Evolutionary conservation across 306 rosid species (phyloP), one percentile per base, ranked within the genome.

Genomic region (Trifolium fragiferum): DNA sequence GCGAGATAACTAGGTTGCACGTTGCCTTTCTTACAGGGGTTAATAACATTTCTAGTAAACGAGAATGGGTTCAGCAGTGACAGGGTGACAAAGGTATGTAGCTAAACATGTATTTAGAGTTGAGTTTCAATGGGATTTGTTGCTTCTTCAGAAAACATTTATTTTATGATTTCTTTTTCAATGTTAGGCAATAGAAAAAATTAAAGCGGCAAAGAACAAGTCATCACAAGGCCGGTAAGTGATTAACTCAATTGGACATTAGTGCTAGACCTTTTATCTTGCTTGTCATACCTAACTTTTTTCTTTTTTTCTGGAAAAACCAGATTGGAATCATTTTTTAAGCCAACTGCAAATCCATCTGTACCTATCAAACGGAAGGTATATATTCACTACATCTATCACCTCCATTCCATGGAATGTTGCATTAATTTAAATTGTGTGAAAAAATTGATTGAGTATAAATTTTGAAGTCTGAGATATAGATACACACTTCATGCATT

Each of bases 41-140:
- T 94, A 78, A 78, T 87, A 63, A 46, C 87, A 27, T 89, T 94
- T 83, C 76, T 91, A 83, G 98, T 94, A 65, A 91, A 87, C 82
- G 98, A 94, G 83, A 94, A 91, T 77, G 98, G 98, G 72, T 94
- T 94, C 87, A 94, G 82, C 86, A 86, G 81, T 72, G 97, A 94
- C 50, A 87, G 98, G 82, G 96, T 94, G 72, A 81, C 91, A 10
- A 94, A 91, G 98, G 98, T 91, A 66, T 54, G 88, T 20, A 23
- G 25, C 75, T 61, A 40, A 44, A 47, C 50, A 40, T 62, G 73
- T 40, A 63, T 53, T 9, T 71, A 73, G 54, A 66, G 23, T 32
- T 33, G 78, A 51, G 37, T 72, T 80, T 76, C 70, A 40, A 18
- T 77, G 54, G 67, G 43, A 41, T 77, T 44, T 19, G 25, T 71